Conservation (phyloP, 2,329 filamentous ascomycete species). For the Pestalotiopsis sp. region DNA sequence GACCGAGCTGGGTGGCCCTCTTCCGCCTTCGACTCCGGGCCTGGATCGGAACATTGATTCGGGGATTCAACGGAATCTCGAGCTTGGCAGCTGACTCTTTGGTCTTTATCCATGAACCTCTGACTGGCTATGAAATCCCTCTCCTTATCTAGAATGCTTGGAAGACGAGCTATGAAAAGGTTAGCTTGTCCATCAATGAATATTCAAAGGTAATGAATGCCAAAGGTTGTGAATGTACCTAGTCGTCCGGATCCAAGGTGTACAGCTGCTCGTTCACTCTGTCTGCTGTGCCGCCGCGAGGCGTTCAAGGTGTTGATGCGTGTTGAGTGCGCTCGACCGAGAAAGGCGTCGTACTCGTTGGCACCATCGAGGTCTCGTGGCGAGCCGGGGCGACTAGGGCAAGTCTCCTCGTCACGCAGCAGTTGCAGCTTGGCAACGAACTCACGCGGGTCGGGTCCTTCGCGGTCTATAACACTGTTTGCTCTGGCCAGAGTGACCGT, state of each 20-base stretch:
- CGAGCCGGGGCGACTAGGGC: neutral
- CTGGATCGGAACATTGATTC: neutral
- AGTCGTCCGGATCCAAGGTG: too few relatives aligned
- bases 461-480: constrained; percentile 43
- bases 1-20: neutral
- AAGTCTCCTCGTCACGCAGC: constrained; percentile 18
- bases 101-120: constrained; percentile 20
- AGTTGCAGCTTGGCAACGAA: constrained; percentile 34
- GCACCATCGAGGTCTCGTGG: neutral
- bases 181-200: neutral
- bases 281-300: neutral
- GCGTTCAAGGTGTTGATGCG: neutral
- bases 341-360: constrained; percentile 7
- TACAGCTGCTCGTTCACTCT: neutral
- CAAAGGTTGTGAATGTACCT: neutral
- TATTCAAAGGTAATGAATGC: neutral
- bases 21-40: neutral
- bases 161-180: constrained; percentile 14
- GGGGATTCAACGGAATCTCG: neutral
- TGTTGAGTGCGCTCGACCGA: neutral
- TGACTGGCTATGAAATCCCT: constrained; percentile 29
- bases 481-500: constrained; percentile 46
- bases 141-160: constrained; percentile 25
- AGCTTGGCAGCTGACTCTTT: constrained; percentile 14
- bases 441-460: constrained; percentile 27